phyloP scores from a whole-genome alignment of 2,329 filamentous ascomycete species.

The Trematosphaeria pertusa region DNA sequence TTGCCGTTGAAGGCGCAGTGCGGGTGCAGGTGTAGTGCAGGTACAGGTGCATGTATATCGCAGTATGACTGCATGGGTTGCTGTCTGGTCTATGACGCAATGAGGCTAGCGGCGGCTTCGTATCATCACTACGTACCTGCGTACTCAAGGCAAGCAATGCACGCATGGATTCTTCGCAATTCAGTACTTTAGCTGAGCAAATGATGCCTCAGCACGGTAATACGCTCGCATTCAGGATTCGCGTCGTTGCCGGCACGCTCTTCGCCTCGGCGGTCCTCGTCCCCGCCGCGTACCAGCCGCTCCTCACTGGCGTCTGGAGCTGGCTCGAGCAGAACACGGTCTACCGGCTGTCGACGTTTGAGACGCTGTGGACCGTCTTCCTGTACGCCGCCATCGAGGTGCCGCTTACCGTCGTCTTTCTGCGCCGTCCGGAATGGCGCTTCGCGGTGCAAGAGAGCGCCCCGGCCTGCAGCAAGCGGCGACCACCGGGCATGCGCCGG shows the following conservation, averaged over 20 bases:
- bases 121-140: too few species aligned
- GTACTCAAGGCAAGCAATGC: too few species aligned
- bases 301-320: slow-evolving; percentile 20
- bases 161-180: too few species aligned
- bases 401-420: slow-evolving; percentile 20
- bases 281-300: slow-evolving; percentile 22
- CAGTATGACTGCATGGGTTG: too few species aligned
- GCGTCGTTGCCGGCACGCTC: slow-evolving; percentile 11
- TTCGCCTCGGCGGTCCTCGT: slow-evolving; percentile 11
- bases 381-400: slow-evolving; percentile 29
- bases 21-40: too few species aligned
- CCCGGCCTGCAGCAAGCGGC: not conserved
- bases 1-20: too few species aligned
- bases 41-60: too few species aligned
- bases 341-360: slow-evolving; percentile 30
- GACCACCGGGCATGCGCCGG: slow-evolving; percentile 23
- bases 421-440: slow-evolving; percentile 26
- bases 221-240: slow-evolving; percentile 9
- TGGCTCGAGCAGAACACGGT: slow-evolving; percentile 17
- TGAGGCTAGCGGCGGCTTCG: too few species aligned
- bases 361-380: slow-evolving; percentile 34
- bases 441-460: slow-evolving; percentile 14
- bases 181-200: too few species aligned
- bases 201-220: too few species aligned
- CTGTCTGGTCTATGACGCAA: too few species aligned